A percentile compares a stretch with the other conserved stretches of the same genome.
phyloP scores from a whole-genome alignment of 2,329 filamentous ascomycete species.

The Rhynchosporium agropyri region DNA sequence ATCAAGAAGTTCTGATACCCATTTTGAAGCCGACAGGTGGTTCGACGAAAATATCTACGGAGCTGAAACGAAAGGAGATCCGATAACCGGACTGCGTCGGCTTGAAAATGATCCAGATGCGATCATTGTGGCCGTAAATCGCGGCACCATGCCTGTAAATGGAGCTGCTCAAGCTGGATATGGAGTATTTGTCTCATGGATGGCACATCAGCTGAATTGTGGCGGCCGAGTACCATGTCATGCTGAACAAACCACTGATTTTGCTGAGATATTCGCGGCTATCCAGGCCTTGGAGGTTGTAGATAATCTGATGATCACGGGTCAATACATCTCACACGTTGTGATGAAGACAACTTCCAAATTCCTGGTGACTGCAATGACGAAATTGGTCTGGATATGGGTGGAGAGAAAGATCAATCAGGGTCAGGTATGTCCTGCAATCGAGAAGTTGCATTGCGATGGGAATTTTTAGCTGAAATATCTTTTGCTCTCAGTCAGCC shows the following conservation, averaged over 20 bases:
- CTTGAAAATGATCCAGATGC: slow-evolving; percentile 22
- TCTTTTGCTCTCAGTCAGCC: not conserved
- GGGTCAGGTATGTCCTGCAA: not conserved
- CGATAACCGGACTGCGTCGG: slow-evolving; percentile 19
- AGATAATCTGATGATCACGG: slow-evolving; percentile 24
- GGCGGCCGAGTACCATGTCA: slow-evolving; percentile 20
- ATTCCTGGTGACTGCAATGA: slow-evolving; percentile 22
- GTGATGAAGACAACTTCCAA: slow-evolving; percentile 27
- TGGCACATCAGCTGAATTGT: slow-evolving; percentile 17
- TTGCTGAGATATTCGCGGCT: slow-evolving; percentile 24
- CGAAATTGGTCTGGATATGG: slow-evolving; percentile 29
- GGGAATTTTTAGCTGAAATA: not conserved
- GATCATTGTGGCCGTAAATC: slow-evolving; percentile 25
- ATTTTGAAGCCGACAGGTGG: slow-evolving; percentile 51
- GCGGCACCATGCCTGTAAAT: slow-evolving; percentile 11
- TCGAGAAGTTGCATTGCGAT: not conserved
- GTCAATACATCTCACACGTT: slow-evolving; percentile 25
- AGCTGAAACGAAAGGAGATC: slow-evolving; percentile 12
- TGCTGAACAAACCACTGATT: slow-evolving; percentile 22
- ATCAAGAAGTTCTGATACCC: not conserved
- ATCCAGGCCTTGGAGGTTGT: slow-evolving; percentile 24
- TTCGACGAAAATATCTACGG: slow-evolving; percentile 22
- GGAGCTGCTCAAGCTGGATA: slow-evolving; percentile 15
- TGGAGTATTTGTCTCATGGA: slow-evolving; percentile 23
- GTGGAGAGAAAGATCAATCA: slow-evolving; percentile 15